Conservation (phyloP, 805 yeast genomes). For the Jamesozyma hellenica region DNA sequence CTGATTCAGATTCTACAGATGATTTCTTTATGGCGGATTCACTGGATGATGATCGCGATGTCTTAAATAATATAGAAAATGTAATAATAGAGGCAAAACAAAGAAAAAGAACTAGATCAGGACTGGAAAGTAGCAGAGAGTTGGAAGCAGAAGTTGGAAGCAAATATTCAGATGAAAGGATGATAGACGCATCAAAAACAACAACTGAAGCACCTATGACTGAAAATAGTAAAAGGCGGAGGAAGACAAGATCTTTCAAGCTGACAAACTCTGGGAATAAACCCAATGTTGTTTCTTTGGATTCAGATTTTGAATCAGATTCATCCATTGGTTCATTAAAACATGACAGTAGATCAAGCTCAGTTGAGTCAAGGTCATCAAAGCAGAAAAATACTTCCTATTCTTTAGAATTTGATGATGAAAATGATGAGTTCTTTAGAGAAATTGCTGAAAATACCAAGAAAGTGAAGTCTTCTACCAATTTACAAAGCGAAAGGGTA, state of each 20-base stretch:
- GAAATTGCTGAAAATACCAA: conserved; percentile 12
- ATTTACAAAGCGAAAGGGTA: conserved; percentile 10
- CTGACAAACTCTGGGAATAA: no score
- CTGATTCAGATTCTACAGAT: conserved; percentile 4
- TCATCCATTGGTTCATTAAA: neutral
- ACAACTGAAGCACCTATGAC: no score
- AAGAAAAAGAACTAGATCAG: neutral
- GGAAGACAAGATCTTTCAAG: neutral
- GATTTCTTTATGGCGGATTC: conserved; percentile 8
- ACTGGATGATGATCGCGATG: conserved; percentile 3
- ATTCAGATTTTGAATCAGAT: no score
- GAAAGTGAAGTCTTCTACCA: neutral
- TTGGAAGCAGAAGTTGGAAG: neutral
- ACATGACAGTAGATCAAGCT: neutral
- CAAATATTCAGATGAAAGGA: neutral
- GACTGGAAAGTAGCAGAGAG: neutral
- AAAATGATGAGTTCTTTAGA: conserved; percentile 19
- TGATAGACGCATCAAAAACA: no score
- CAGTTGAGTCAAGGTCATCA: neutral
- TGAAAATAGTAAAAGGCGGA: neutral
- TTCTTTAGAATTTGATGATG: conserved; percentile 10
- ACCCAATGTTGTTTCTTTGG: no score
- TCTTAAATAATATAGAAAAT: neutral
- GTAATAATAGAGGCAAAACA: neutral
- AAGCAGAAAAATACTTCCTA: neutral